These are phyloP conservation scores for Xylaria cubensis DNA, from an alignment of 495 filamentous ascomycete species.

Conservation along the genomic window DNA sequence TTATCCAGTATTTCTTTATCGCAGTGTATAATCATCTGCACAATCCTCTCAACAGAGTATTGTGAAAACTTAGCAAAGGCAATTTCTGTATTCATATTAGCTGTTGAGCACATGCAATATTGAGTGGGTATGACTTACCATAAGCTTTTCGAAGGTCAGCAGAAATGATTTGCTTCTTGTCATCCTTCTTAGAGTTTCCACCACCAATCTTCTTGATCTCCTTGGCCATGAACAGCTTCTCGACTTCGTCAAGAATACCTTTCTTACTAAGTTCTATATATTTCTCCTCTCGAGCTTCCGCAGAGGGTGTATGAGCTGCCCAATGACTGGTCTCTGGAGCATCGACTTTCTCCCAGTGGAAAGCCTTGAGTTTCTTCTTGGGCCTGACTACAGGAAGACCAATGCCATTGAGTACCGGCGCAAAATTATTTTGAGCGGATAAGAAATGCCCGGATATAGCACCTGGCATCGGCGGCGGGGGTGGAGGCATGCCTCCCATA, in stretches of 20 bases:
- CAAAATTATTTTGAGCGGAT: constrained; percentile 50
- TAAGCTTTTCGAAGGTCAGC: constrained; percentile 90
- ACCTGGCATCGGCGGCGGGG: constrained; percentile 65
- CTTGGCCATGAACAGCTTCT: constrained; percentile 96
- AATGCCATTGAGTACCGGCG: constrained; percentile 46
- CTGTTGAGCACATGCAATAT: not conserved
- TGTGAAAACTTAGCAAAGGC: constrained; percentile 88
- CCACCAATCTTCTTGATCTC: constrained; percentile 89
- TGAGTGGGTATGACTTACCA: constrained; percentile 52
- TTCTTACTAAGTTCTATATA: constrained; percentile 90
- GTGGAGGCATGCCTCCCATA: constrained; percentile 36
- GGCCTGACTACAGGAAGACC: constrained; percentile 79
- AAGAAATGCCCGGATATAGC: constrained; percentile 62
- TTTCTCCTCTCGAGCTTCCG: constrained; percentile 88
- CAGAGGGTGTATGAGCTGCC: constrained; percentile 83
- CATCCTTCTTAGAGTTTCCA: constrained; percentile 73
- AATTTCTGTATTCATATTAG: constrained; percentile 66
- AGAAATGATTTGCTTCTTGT: constrained; percentile 97
- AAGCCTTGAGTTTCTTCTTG: constrained; percentile 98
- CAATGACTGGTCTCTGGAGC: constrained; percentile 92
- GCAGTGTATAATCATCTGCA: constrained; percentile 94
- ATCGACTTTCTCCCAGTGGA: constrained; percentile 99
- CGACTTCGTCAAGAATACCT: constrained; percentile 95
- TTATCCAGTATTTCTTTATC: constrained; percentile 92
- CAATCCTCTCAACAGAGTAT: constrained; percentile 78